Evolutionary conservation across 2,329 filamentous ascomycete species (phyloP).

Genomic region (Colletotrichum incanum): DNA sequence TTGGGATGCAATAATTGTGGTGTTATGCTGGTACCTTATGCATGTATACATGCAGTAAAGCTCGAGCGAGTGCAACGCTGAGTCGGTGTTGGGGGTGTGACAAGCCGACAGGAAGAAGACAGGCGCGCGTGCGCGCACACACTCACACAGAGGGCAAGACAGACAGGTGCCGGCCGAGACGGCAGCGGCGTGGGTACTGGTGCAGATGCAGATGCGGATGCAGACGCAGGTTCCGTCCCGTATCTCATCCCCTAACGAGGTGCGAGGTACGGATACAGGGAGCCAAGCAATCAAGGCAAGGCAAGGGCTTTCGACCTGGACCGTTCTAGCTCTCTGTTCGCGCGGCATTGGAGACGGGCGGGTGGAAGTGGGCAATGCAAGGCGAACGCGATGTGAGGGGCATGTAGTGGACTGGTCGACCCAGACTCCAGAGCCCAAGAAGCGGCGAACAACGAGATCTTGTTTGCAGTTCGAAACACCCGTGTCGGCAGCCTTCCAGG

Average conservation of each 20-base stretch:
- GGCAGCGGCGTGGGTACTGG: slow-evolving; percentile 8
- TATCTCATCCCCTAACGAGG: neutral
- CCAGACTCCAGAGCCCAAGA: neutral
- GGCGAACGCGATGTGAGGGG: slow-evolving; percentile 21
- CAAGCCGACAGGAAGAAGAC: neutral
- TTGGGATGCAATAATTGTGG: slow-evolving; percentile 30
- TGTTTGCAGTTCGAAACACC: neutral
- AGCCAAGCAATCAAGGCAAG: neutral
- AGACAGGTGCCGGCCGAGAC: slow-evolving; percentile 31
- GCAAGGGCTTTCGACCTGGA: neutral
- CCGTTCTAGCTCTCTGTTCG: neutral
- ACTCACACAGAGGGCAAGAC: slow-evolving; percentile 2
- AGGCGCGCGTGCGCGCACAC: neutral
- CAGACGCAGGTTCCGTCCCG: slow-evolving; percentile 33
- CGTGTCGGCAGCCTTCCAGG: neutral
- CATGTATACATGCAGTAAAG: slow-evolving; percentile 35
- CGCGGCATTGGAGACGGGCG: slow-evolving; percentile 1
- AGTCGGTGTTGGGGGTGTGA: slow-evolving; percentile 5
- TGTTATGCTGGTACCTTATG: slow-evolving; percentile 27
- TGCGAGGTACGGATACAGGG: neutral
- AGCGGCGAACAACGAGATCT: neutral
- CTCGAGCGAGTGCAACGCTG: slow-evolving; percentile 27
- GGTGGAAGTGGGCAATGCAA: slow-evolving; percentile 26
- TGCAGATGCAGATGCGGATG: slow-evolving; percentile 10
- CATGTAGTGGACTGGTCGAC: neutral